Base-by-base conservation (phyloP, 441 rosid genomes). In the Breynia disticha region DNA sequence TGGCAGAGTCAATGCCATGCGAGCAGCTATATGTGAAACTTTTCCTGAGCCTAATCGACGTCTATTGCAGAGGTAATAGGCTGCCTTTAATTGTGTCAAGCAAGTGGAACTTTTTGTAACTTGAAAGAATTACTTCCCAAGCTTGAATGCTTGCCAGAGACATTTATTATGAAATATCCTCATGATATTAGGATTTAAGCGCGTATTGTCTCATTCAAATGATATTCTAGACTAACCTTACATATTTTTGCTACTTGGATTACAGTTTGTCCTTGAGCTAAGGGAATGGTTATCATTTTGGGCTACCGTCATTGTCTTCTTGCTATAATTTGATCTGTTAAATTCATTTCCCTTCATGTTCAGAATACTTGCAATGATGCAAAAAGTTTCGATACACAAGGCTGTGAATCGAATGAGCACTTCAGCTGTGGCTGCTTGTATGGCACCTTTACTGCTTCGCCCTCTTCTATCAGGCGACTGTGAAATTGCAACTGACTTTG, bases 31-130 rank as follows among this genome's bases (percentile, higher is more conserved):
- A 65, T 77, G 83, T 52, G 99, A 90, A 72, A 79, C 95, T 48
- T 94, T 94, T 69, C 99, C 99, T 50, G 99, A 94, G 79, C 99
- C 99, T 67, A 94, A 94, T 62, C 97, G 99, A n/a, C 89, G 81
- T 68, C 73, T 94, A 59, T 67, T 94, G 79, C 91, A 94, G 61
- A 94, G 99, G 99, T 94, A 70, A 52, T 41, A 42, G 52, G 44
- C 58, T 47, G 62, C 43, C 16, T 38, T 1, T 54, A 15, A 58
- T 60, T 54, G 4, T 41, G n/a, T 41, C 13, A 15, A 41, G 44
- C 44, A 41, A 11, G 44, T 41, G 44, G 44, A 41, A n/a, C n/a
- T n/a, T 41, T 15, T 3, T 41, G 44, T 41, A 15, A 41, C 13
- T 41, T 41, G 44, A 41, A 41, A 41, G 13, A 15, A 41, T 3